phyloP scores from a whole-genome alignment of 208 protist genomes.

The Wallacemonas sp. region DNA sequence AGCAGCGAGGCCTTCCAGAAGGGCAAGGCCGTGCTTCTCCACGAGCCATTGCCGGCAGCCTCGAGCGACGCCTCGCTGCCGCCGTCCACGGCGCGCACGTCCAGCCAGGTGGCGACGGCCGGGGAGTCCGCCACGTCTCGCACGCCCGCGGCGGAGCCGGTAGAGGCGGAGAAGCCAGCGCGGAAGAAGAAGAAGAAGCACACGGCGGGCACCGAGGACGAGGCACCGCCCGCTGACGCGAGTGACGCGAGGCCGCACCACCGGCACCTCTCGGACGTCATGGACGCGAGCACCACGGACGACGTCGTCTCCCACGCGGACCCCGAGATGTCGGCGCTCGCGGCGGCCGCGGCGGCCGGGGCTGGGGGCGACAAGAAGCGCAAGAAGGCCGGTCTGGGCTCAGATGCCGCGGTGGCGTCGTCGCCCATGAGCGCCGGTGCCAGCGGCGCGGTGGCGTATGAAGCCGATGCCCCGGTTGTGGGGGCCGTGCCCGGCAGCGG shows the following conservation, averaged over 20 bases:
- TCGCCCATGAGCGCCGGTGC: too few species aligned
- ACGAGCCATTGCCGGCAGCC: constrained; percentile 9
- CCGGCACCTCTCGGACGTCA: constrained; percentile 5
- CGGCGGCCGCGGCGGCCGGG: constrained; percentile 14
- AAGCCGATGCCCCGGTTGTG: too few species aligned
- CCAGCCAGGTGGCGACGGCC: constrained; percentile 25
- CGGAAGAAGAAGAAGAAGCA: constrained; percentile 24
- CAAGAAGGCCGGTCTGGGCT: not conserved
- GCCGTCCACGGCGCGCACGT: not conserved
- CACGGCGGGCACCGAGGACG: not conserved
- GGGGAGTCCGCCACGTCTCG: not conserved
- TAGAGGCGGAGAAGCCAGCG: not conserved
- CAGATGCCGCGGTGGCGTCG: not conserved
- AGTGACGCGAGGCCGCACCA: not conserved
- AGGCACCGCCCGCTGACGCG: constrained; percentile 3
- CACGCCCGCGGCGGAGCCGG: not conserved
- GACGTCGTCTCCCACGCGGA: constrained; percentile 7
- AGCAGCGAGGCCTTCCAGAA: constrained; percentile 32
- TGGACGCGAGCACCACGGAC: not conserved
- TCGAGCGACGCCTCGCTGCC: not conserved
- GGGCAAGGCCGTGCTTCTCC: constrained; percentile 34
- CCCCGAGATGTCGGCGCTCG: constrained; percentile 11
- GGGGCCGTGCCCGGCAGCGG: constrained; percentile 7
- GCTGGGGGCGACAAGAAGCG: constrained; percentile 16
- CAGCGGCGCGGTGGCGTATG: not conserved